Evolutionary conservation across 2,329 filamentous ascomycete genomes (phyloP).

Genomic region (Fusarium sp.): DNA sequence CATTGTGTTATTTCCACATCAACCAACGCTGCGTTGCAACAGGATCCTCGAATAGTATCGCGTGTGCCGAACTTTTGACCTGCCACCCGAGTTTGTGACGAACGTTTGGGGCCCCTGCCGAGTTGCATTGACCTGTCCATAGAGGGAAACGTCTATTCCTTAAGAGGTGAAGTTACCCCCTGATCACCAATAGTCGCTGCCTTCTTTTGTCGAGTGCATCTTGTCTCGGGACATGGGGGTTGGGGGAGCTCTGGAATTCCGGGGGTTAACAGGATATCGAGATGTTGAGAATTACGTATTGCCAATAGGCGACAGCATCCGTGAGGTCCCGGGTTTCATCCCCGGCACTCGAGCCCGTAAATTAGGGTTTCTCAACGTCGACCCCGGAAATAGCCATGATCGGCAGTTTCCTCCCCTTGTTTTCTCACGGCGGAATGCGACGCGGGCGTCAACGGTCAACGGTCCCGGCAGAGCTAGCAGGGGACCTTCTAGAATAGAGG

Average conservation of each 20-base stretch:
- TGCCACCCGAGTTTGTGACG: neutral
- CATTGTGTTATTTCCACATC: neutral
- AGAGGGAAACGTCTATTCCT: neutral
- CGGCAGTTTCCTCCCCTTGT: neutral
- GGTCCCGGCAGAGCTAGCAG: neutral
- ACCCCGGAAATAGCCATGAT: neutral
- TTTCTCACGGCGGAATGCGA: neutral
- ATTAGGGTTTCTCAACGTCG: neutral
- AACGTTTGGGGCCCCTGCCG: neutral
- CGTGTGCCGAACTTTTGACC: neutral
- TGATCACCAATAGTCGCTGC: neutral
- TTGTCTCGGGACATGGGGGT: neutral
- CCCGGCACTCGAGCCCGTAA: neutral
- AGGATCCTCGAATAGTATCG: neutral
- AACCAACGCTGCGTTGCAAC: neutral
- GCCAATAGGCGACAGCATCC: neutral
- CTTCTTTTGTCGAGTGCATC: neutral
- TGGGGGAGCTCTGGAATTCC: neutral
- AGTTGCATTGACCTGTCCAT: neutral
- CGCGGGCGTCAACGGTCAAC: neutral
- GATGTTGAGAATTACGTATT: neutral
- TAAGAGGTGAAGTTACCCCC: neutral
- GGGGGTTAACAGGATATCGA: neutral
- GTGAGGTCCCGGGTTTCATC: neutral
- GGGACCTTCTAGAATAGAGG: neutral